These are phyloP conservation scores for Lactifluus volemus DNA, from an alignment of 768 basidiomycete genomes.

Conservation along the genomic window DNA sequence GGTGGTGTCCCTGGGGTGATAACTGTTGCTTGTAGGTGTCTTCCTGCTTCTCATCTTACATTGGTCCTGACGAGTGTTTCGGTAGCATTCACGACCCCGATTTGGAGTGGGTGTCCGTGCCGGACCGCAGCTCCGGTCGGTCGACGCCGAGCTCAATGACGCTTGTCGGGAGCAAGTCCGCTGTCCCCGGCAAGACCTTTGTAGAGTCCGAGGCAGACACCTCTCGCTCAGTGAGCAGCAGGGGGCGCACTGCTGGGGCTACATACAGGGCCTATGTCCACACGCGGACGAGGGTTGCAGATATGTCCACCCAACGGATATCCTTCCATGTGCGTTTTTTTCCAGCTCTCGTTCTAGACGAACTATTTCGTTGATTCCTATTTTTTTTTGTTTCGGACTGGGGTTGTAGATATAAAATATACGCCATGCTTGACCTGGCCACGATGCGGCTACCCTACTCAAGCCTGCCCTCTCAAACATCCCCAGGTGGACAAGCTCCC, in stretches of 20 bases:
- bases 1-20: slow-evolving; percentile 14
- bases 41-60: too few species aligned
- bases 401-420: slow-evolving; percentile 2
- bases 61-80: neutral
- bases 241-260: slow-evolving; percentile 12
- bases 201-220: neutral
- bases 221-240: neutral
- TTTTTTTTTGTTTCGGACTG: too few species aligned
- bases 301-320: neutral
- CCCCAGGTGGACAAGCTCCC: slow-evolving; percentile 1
- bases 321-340: neutral
- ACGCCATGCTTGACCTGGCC: slow-evolving; percentile 10
- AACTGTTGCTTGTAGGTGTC: slow-evolving; percentile 5
- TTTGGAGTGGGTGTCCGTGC: neutral
- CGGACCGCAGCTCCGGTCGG: neutral
- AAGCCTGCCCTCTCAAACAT: slow-evolving; percentile 2
- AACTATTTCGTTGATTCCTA: neutral
- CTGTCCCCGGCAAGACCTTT: neutral
- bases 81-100: slow-evolving; percentile 9
- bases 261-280: slow-evolving; percentile 7
- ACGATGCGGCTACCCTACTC: slow-evolving; percentile 2
- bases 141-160: slow-evolving; percentile 7
- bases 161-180: neutral
- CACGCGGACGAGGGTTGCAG: neutral
- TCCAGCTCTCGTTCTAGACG: too few species aligned